A percentile compares a stretch with the other conserved stretches of the same genome.
Conservation (phyloP, 2,329 filamentous ascomycete species). For the Pseudocercospora cruenta region DNA sequence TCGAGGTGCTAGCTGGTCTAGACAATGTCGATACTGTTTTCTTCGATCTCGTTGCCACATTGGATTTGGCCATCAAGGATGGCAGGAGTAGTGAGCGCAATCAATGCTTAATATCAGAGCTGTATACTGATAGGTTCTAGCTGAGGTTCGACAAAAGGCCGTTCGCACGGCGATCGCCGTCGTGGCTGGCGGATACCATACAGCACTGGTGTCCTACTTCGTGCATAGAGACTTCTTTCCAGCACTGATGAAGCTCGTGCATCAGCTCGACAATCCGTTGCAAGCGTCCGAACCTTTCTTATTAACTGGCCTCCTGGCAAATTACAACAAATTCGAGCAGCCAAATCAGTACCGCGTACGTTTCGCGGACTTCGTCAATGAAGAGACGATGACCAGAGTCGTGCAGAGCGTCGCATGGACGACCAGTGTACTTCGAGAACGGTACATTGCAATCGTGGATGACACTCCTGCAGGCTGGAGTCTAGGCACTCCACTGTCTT, state of each 20-base stretch:
- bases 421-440: constrained; percentile 68
- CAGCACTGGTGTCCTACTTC: constrained; percentile 90
- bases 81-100: constrained; percentile 66
- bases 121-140: constrained; percentile 48
- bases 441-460: constrained; percentile 84
- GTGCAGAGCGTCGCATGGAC: constrained; percentile 74
- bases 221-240: constrained; percentile 94
- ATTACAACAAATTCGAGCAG: constrained; percentile 99
- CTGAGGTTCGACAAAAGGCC: constrained; percentile 76
- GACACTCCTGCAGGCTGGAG: constrained; percentile 91
- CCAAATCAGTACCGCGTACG: constrained; percentile 94
- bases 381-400: constrained; percentile 80
- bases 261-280: constrained; percentile 70
- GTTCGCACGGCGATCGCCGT: constrained; percentile 80
- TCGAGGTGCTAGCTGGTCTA: constrained; percentile 83
- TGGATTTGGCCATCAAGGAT: constrained; percentile 82
- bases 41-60: constrained; percentile 79
- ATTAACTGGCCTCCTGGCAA: constrained; percentile 83
- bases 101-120: neutral
- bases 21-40: constrained; percentile 86
- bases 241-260: constrained; percentile 90
- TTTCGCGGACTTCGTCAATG: constrained; percentile 94
- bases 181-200: constrained; percentile 92
- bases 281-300: constrained; percentile 72
- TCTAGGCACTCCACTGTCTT: constrained; percentile 75